phyloP scores from a whole-genome alignment of 2,329 filamentous ascomycete species.

The Nigrospora osmanthi region DNA sequence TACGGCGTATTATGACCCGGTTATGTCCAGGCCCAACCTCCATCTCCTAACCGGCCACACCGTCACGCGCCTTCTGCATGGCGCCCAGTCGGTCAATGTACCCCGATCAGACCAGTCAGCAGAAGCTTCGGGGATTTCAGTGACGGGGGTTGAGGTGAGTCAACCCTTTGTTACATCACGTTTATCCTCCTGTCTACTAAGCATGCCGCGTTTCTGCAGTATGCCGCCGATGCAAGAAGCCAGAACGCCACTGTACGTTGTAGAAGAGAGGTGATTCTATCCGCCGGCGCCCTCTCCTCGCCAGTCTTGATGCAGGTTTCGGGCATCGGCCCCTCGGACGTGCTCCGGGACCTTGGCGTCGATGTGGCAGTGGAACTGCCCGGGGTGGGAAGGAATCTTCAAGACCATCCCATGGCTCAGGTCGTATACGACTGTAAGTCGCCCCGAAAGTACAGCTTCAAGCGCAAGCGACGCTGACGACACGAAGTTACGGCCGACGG shows the following conservation, averaged over 20 bases:
- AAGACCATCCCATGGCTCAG: slow-evolving; percentile 21
- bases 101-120: not conserved
- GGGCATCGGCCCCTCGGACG: slow-evolving; percentile 20
- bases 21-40: slow-evolving; percentile 26
- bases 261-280: slow-evolving; percentile 19
- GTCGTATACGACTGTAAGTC: slow-evolving; percentile 16
- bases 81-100: not conserved
- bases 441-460: not conserved
- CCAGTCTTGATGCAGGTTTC: slow-evolving; percentile 23
- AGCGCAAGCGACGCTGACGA: too few relatives aligned
- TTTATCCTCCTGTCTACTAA: slow-evolving; percentile 1
- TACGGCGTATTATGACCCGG: slow-evolving; percentile 29
- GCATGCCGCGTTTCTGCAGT: slow-evolving; percentile 10
- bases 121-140: slow-evolving; percentile 8
- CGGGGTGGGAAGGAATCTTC: slow-evolving; percentile 22
- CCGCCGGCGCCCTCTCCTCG: slow-evolving; percentile 21
- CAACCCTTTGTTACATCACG: not conserved
- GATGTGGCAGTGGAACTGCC: slow-evolving; percentile 20
- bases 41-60: slow-evolving; percentile 29
- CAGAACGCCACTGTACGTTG: slow-evolving; percentile 14
- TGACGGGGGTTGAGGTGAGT: slow-evolving; percentile 30
- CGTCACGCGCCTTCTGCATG: slow-evolving; percentile 26
- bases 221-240: slow-evolving; percentile 13
- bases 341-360: slow-evolving; percentile 18
- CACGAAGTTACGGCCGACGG: too few relatives aligned